A percentile compares a stretch with the other conserved stretches of the same genome.
Conservation (phyloP, 305 asterid species). For the Andrographis paniculata region DNA sequence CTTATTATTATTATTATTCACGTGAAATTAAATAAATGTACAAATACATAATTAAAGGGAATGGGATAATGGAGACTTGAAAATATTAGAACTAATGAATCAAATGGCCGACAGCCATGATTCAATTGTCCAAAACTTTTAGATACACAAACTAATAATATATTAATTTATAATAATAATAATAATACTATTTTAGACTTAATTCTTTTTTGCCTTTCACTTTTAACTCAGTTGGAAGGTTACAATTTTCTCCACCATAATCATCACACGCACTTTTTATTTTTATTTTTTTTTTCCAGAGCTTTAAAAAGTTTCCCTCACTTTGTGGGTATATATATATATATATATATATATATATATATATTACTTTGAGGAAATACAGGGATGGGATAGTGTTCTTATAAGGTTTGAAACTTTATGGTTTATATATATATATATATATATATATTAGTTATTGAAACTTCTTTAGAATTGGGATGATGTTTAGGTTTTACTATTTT, state of each 20-base stretch:
- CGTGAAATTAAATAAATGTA: too few relatives aligned
- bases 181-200: not conserved
- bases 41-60: too few relatives aligned
- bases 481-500: too few relatives aligned
- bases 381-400: too few relatives aligned
- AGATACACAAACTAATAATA: conserved; percentile 5
- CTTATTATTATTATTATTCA: too few relatives aligned
- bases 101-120: conserved; percentile 49
- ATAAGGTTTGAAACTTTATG: too few relatives aligned
- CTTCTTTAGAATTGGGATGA: too few relatives aligned
- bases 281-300: conserved; percentile 17
- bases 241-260: conserved; percentile 24
- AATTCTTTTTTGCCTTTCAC: conserved; percentile 22
- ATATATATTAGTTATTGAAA: too few relatives aligned
- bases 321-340: too few relatives aligned
- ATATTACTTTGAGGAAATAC: conserved; percentile 6
- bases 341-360: too few relatives aligned
- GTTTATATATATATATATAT: too few relatives aligned
- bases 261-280: conserved; percentile 38
- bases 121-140: conserved; percentile 29
- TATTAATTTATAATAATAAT: not conserved
- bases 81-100: conserved; percentile 19
- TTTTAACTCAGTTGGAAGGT: conserved; percentile 15
- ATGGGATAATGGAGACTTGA: too few relatives aligned
- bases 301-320: conserved; percentile 22